Base-by-base conservation (phyloP, 2,329 filamentous ascomycete species). In the Pseudodiploospora longispora region DNA sequence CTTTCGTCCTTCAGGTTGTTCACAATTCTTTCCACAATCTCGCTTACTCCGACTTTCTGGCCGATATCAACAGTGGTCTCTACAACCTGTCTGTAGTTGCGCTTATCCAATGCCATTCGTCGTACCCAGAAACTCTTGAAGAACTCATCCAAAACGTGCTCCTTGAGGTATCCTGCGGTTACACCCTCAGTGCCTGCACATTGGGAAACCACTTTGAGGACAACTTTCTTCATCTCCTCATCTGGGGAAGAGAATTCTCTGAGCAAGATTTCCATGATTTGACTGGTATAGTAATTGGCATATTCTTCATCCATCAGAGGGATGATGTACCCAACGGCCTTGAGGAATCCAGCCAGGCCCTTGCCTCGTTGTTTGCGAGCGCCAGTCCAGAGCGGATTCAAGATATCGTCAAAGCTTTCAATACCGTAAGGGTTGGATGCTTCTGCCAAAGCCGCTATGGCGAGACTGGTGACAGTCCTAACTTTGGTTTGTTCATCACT, bases 191-290 rank as follows among this genome's bases (percentile, higher is more conserved):
- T 97, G 54, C 85, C 85, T 6, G 93, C 87, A 60, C 93, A 97
- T 60, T 98, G 93, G 12, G 90, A 96, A 10, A 98, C 82, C 29
- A 98, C 93, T 67, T 97, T 97, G 47, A 98, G 71, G 6, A 98
- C 93, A 1, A 98, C 93, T 71, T 98, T 98, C 70, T 97, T 98
- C 93, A 98, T 98, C 66, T 98, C 93, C 65, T 98, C 93, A 53
- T 98, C 93, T 0, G 93, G 93, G 1, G 91, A 96, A 6, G 89
- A 86, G 59, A 98, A 98, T 61, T 98, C 93, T 57, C 93, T 82
- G 30, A 97, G 79, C 10, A 98, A 71, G 57, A 97, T 97, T 65
- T 97, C 93, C 91, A 98, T 97, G 58, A 98, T 96, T 65, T 98
- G 90, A 54, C 83, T 87, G 6, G 93, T 97, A 60, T 98, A 98